A percentile compares a stretch with the other conserved stretches of the same genome.
Conservation (phyloP, 1,139 yeast genomes). For the Zygosaccharomyces sapae region DNA sequence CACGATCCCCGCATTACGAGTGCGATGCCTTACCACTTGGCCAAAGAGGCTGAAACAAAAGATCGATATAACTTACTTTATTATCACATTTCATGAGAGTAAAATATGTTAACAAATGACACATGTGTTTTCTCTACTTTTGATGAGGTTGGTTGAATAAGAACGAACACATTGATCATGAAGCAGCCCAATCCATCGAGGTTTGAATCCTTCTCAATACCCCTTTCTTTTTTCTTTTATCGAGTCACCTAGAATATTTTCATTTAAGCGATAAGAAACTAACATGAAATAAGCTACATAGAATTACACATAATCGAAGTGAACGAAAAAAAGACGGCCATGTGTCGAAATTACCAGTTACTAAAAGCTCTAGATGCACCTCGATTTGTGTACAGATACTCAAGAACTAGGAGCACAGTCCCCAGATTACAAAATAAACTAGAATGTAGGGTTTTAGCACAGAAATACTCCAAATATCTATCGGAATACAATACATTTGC, state of each 20-base stretch:
- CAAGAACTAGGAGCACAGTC: neutral
- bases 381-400: constrained; percentile 6
- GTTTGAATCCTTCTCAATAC: neutral
- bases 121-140: neutral
- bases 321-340: neutral
- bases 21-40: constrained; percentile 66
- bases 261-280: too few species aligned
- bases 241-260: too few species aligned
- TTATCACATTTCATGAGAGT: too few species aligned
- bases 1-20: constrained; percentile 63
- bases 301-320: too few species aligned
- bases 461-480: constrained; percentile 10
- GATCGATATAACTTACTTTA: neutral
- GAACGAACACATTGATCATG: neutral
- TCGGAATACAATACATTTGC: constrained; percentile 13
- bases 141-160: neutral
- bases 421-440: neutral
- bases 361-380: constrained; percentile 7
- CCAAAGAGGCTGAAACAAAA: constrained; percentile 40
- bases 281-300: too few species aligned
- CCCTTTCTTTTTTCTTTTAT: too few species aligned
- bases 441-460: constrained; percentile 1
- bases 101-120: neutral
- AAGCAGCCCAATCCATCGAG: neutral
- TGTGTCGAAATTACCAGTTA: neutral